Evolutionary conservation across 768 basidiomycete genomes (phyloP).

Genomic region (Trametopsis cervina): DNA sequence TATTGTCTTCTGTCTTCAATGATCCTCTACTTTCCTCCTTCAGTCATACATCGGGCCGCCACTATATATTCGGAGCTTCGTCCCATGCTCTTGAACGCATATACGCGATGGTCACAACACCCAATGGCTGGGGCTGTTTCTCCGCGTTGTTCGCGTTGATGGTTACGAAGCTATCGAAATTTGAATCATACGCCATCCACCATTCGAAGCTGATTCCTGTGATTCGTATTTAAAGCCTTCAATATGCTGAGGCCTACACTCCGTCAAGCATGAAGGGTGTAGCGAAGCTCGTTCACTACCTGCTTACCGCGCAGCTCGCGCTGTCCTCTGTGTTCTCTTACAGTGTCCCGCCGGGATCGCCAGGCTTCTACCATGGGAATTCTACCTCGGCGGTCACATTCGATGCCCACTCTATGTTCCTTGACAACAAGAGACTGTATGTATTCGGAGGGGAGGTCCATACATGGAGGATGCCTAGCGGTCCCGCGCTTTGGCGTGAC

Average conservation of each 20-base stretch:
- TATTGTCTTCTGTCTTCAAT: too few species aligned
- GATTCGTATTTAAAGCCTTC: not conserved
- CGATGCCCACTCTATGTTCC: conserved; percentile 19
- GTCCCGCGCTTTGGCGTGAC: conserved; percentile 16
- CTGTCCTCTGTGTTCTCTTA: conserved; percentile 8
- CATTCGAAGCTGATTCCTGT: not conserved
- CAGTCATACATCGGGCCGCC: too few species aligned
- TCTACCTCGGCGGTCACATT: conserved; percentile 20
- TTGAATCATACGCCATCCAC: too few species aligned
- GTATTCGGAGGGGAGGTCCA: conserved; percentile 20
- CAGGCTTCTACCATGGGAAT: conserved; percentile 23
- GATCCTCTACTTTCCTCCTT: too few species aligned
- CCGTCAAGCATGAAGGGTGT: conserved; percentile 6
- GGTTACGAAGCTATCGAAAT: too few species aligned
- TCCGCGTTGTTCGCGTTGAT: too few species aligned
- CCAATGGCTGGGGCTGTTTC: too few species aligned
- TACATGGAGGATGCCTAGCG: conserved; percentile 19
- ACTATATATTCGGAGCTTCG: too few species aligned
- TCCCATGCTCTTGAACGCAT: too few species aligned
- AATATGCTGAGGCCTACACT: not conserved
- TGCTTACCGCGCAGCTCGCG: conserved; percentile 4
- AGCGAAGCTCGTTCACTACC: not conserved
- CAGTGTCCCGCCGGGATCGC: conserved; percentile 17
- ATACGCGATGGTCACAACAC: too few species aligned
- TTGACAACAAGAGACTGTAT: conserved; percentile 18